Percentiles rank a stretch among this genome's conserved stretches.
Evolutionary conservation across 1,284 basidiomycete genomes (phyloP).

Genomic region (Cystobasidiaceae sp.): DNA sequence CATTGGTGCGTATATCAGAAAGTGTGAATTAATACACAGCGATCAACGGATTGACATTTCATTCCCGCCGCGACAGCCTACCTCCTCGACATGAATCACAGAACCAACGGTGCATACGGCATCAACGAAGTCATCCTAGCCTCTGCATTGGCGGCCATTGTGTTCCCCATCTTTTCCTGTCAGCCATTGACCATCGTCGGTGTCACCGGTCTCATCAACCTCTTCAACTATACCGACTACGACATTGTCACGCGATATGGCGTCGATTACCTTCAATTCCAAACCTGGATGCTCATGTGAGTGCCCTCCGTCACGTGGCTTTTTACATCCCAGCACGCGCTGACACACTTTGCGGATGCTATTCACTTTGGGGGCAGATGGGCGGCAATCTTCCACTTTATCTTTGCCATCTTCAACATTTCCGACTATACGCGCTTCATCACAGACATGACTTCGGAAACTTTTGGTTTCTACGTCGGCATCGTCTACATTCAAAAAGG

Average conservation of each 20-base stretch:
- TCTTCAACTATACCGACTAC: conserved; percentile 86
- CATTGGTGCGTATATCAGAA: conserved; percentile 3
- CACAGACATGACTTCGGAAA: conserved; percentile 84
- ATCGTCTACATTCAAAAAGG: conserved; percentile 50
- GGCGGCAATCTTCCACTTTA: conserved; percentile 87
- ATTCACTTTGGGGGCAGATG: conserved; percentile 54
- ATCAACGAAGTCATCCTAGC: conserved; percentile 70
- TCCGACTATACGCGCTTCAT: conserved; percentile 58
- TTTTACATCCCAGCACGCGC: neutral
- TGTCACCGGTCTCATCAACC: conserved; percentile 68
- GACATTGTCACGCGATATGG: conserved; percentile 62
- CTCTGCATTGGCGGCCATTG: conserved; percentile 68
- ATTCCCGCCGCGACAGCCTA: conserved; percentile 77
- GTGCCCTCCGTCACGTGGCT: no score
- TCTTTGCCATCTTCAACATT: conserved; percentile 71
- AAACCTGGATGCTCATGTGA: conserved; percentile 41
- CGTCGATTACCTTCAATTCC: conserved; percentile 70
- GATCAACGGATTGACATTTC: conserved; percentile 52
- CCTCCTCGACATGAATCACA: conserved; percentile 82
- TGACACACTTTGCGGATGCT: neutral
- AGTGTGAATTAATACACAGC: neutral
- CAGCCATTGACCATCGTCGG: conserved; percentile 92
- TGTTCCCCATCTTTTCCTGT: conserved; percentile 83
- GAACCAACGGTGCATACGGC: conserved; percentile 79
- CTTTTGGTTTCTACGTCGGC: conserved; percentile 65